Conservation (phyloP, 139 green algal genomes). For the Chlorella vulgaris region DNA sequence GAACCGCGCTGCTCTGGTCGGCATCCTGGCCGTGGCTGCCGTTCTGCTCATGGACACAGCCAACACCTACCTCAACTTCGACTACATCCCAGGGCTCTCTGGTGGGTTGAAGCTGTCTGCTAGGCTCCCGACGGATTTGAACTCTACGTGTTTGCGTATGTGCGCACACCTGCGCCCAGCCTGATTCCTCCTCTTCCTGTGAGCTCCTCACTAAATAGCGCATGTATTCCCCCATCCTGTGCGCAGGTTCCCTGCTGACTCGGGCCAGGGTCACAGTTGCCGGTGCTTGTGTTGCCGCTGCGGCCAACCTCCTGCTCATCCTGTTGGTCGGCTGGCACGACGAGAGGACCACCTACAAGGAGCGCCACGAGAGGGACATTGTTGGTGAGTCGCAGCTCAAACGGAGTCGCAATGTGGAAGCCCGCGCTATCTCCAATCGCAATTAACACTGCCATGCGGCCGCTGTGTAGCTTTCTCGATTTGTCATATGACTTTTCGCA, state of each 20-base stretch:
- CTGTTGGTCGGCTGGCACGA: constrained; percentile 13
- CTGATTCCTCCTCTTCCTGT: too few species aligned
- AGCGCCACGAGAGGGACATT: not conserved
- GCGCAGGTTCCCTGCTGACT: not conserved
- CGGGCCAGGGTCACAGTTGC: not conserved
- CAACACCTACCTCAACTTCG: constrained; percentile 28
- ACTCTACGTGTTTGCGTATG: too few species aligned
- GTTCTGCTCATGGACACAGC: constrained; percentile 30
- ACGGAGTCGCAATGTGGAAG: too few species aligned
- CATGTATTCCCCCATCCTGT: too few species aligned
- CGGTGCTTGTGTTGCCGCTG: constrained; percentile 11
- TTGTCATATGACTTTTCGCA: too few species aligned
- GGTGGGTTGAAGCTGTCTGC: not conserved
- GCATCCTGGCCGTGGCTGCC: constrained; percentile 14
- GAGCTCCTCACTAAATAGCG: too few species aligned
- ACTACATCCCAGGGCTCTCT: constrained; percentile 2
- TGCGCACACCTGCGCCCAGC: too few species aligned
- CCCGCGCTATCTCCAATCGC: too few species aligned
- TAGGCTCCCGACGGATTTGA: too few species aligned
- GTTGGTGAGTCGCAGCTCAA: too few species aligned
- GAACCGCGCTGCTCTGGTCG: not conserved
- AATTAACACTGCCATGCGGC: too few species aligned
- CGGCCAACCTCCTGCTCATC: constrained; percentile 30
- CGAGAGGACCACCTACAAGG: constrained; percentile 2
- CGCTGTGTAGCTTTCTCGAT: too few species aligned